These are phyloP conservation scores for Trichoderma parareesei DNA, from an alignment of 495 filamentous ascomycete genomes.

Conservation along the genomic window DNA sequence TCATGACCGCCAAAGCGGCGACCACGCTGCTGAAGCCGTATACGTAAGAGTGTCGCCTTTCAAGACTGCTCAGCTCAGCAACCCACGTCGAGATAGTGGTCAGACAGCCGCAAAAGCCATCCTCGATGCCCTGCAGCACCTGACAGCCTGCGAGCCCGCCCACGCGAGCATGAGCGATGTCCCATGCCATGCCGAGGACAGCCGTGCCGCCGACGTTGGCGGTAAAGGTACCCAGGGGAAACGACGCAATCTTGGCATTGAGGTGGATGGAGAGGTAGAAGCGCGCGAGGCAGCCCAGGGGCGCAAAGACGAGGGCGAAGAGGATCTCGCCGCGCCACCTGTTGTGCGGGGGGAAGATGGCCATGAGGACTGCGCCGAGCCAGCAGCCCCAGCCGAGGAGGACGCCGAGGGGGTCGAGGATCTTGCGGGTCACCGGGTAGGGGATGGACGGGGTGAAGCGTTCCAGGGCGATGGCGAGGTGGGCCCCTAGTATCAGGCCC, in stretches of 20 bases:
- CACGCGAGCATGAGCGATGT: conserved; percentile 55
- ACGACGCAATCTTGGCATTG: conserved; percentile 57
- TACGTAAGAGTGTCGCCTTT: conserved; percentile 59
- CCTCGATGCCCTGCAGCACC: conserved; percentile 73
- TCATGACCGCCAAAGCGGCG: conserved; percentile 54
- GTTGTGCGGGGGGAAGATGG: conserved; percentile 65
- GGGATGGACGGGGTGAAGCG: conserved; percentile 50
- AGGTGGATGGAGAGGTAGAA: conserved; percentile 63
- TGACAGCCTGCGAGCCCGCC: conserved; percentile 59
- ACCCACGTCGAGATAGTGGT: conserved; percentile 96
- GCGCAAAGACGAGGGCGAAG: conserved; percentile 80
- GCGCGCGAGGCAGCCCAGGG: conserved; percentile 65
- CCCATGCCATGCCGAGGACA: conserved; percentile 57
- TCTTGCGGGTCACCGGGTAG: conserved; percentile 43
- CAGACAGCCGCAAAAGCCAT: conserved; percentile 85
- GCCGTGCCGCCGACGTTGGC: conserved; percentile 74
- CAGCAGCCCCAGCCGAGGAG: conserved; percentile 63
- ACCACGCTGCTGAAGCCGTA: conserved; percentile 65
- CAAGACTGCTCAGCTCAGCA: conserved; percentile 62
- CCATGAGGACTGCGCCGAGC: conserved; percentile 70
- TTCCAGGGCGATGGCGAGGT: conserved; percentile 61
- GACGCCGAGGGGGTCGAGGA: conserved; percentile 56
- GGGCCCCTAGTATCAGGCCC: conserved; percentile 64
- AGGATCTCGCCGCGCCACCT: conserved; percentile 67
- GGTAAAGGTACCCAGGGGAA: conserved; percentile 83